Base-by-base conservation (phyloP, 306 rosid genomes). In the Medicago ruthenica region DNA sequence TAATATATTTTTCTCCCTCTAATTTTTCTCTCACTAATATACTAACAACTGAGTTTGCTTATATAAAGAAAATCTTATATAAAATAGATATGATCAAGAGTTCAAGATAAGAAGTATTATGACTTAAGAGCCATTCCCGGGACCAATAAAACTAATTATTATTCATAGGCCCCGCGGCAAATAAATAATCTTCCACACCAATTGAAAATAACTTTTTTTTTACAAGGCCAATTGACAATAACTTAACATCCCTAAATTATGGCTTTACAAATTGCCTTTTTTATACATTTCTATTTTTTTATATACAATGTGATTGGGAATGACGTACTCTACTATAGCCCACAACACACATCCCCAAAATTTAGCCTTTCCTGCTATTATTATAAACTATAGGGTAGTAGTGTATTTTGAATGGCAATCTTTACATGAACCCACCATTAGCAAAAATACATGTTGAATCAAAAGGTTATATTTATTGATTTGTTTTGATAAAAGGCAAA, bases 181-280 rank as follows among this genome's bases (percentile, higher is more conserved):
- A 66, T 75, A 76, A 67, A 51, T 73, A 65, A 27, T 39, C 20
- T 41, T 39, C n/a, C 70, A 5, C 34, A 9, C 71, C 37, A 54
- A 54, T 63, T 70, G 15, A 71, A 39, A 78, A 81, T 76, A 61
- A n/a, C n/a, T n/a, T n/a, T n/a, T n/a, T n/a, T n/a, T n/a, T n/a
- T n/a, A n/a, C n/a, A n/a, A n/a, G n/a, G n/a, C n/a, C n/a, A n/a
- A n/a, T n/a, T n/a, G n/a, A n/a, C 22, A 78, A 81, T 76, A 60
- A 74, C 70, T 82, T 78, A 72, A 67, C 42, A 36, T 74, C 84
- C 90, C 20, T 62, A 77, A 63, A 74, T 71, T 83, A 8, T 14
- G 91, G 87, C 87, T 87, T 89, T 83, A 64, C 39, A 5, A 18
- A 64, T 37, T 18, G 76, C 16, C 13, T 17, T 53, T 47, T 14